These are phyloP conservation scores for Dimargaris xerosporica DNA, from an alignment of 192 early-diverging fungal genomes.

Conservation along the genomic window DNA sequence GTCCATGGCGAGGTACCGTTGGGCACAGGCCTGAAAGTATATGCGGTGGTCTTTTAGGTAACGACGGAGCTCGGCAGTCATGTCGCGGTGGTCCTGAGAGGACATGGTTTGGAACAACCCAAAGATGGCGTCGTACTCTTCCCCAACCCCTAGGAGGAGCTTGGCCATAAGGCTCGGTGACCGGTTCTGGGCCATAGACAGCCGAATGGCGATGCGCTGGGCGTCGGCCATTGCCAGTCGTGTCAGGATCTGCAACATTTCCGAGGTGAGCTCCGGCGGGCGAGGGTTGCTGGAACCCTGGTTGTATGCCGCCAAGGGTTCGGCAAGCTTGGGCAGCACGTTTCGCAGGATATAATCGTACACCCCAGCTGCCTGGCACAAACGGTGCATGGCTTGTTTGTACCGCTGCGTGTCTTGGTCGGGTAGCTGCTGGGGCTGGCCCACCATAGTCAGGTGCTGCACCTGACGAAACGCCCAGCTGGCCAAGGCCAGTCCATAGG, in stretches of 20 bases:
- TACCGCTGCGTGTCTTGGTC: not conserved
- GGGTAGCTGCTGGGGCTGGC: not conserved
- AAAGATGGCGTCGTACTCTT: conserved; percentile 7
- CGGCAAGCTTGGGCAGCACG: not conserved
- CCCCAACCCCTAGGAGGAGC: conserved; percentile 4
- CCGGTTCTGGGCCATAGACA: conserved; percentile 1
- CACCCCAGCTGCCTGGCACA: conserved; percentile 7
- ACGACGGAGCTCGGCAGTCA: conserved; percentile 6
- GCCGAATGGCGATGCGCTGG: conserved; percentile 10
- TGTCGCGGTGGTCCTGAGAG: not conserved
- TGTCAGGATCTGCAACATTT: not conserved
- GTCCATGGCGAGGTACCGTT: conserved; percentile 8
- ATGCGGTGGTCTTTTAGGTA: conserved; percentile 3
- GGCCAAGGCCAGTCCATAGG: conserved; percentile 1
- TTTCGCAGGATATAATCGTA: conserved; percentile 5
- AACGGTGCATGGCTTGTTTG: not conserved
- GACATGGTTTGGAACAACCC: conserved; percentile 9
- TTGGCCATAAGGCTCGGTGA: conserved; percentile 4
- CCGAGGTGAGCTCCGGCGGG: not conserved
- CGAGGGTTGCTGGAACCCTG: not conserved
- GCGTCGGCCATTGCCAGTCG: conserved; percentile 8
- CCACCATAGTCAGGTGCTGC: not conserved
- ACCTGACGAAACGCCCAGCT: conserved; percentile 2
- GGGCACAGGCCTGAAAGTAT: conserved; percentile 3
- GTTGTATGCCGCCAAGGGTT: not conserved